Conservation (phyloP, 129 eudicot species). For the Pittosporum tobira region DNA sequence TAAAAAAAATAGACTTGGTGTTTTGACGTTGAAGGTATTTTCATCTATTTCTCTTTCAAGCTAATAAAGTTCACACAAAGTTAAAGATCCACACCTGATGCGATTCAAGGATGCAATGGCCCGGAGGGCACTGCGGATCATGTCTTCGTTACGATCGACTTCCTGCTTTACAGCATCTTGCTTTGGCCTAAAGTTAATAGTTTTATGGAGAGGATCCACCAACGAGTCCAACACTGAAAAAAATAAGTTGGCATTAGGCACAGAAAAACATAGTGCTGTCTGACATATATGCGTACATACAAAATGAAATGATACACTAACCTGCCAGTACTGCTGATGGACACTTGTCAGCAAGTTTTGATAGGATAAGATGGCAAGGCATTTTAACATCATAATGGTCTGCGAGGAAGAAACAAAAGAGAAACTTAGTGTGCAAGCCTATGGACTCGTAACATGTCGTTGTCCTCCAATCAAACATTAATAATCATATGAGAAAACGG, state of each 20-base stretch:
- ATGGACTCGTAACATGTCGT: no score
- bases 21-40: no score
- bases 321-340: constrained; percentile 98
- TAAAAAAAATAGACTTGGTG: no score
- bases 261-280: neutral
- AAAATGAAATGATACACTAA: constrained; percentile 17
- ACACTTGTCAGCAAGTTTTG: constrained; percentile 95
- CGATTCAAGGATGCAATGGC: constrained; percentile 85
- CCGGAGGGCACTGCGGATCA: constrained; percentile 92
- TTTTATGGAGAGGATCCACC: constrained; percentile 98
- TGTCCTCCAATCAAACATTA: no score
- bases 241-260: constrained; percentile 12
- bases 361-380: constrained; percentile 98
- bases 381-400: constrained; percentile 99
- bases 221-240: constrained; percentile 80
- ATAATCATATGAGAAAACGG: no score
- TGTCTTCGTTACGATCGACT: constrained; percentile 98
- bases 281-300: neutral
- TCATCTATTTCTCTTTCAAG: no score
- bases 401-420: constrained; percentile 23
- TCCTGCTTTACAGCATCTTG: constrained; percentile 99
- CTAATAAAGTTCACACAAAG: no score
- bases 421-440: neutral
- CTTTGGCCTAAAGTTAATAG: constrained; percentile 79
- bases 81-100: constrained; percentile 38